Conservation (phyloP, 2,329 filamentous ascomycete species). For the Westerdykella aurantiaca region DNA sequence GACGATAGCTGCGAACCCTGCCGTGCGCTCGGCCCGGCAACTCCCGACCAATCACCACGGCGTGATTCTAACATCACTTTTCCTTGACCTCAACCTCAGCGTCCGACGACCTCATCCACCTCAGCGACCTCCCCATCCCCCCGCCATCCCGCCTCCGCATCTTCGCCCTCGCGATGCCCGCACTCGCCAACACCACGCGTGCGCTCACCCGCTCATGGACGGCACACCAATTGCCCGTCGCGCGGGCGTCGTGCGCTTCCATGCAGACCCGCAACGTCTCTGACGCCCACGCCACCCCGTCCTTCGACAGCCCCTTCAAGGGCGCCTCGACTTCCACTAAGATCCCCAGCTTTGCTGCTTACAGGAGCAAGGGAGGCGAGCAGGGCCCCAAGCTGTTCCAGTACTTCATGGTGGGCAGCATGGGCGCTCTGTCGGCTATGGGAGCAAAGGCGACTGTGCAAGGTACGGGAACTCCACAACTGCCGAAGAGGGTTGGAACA, state of each 20-base stretch:
- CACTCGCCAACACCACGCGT: conserved; percentile 44
- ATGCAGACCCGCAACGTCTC: conserved; percentile 41
- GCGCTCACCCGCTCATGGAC: conserved; percentile 45
- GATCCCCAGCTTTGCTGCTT: conserved; percentile 86
- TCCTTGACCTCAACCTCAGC: conserved; percentile 16
- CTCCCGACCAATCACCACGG: conserved; percentile 16
- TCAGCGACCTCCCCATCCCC: conserved; percentile 14
- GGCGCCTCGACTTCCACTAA: conserved; percentile 50
- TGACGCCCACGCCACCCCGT: conserved; percentile 36
- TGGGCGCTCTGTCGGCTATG: conserved; percentile 86
- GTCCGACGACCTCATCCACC: conserved; percentile 12
- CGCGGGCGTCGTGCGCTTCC: conserved; percentile 42
- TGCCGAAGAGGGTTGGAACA: conserved; percentile 6
- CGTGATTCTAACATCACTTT: conserved; percentile 9
- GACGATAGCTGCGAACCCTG: not conserved
- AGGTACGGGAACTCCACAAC: conserved; percentile 52
- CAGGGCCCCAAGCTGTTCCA: conserved; percentile 79
- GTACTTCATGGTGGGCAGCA: conserved; percentile 97
- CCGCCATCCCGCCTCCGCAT: conserved; percentile 16
- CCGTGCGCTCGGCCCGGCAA: conserved; percentile 1
- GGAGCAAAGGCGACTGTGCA: conserved; percentile 97
- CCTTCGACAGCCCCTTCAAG: conserved; percentile 54
- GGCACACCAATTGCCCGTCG: conserved; percentile 42
- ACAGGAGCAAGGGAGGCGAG: conserved; percentile 64
- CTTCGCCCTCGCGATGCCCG: conserved; percentile 42